Conservation (phyloP, 2,329 filamentous ascomycete species). For the Elsinoe arachidis region DNA sequence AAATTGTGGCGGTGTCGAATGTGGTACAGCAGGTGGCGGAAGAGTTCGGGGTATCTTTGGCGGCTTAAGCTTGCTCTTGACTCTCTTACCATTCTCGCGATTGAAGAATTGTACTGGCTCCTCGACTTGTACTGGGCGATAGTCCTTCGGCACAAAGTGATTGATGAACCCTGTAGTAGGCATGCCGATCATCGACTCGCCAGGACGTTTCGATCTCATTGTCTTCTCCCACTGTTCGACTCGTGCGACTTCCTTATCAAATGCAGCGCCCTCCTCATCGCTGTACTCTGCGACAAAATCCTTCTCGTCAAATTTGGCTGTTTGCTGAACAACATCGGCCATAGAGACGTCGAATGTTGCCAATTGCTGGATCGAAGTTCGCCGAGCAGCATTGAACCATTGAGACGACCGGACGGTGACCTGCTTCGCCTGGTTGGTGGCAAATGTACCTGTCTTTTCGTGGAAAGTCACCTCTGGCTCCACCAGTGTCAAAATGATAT, state of each 20-base stretch:
- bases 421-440: slow-evolving; percentile 24
- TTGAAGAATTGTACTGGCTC: neutral
- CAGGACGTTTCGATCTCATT: neutral
- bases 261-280: neutral
- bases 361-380: neutral
- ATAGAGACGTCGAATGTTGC: neutral
- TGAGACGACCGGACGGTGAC: neutral
- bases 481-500: slow-evolving; percentile 26
- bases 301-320: neutral
- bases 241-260: neutral
- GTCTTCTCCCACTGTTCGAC: neutral
- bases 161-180: slow-evolving; percentile 27
- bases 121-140: neutral
- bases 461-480: slow-evolving; percentile 33
- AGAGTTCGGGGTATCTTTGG: too few species aligned
- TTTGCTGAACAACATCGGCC: neutral
- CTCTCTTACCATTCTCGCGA: too few species aligned
- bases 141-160: slow-evolving; percentile 23
- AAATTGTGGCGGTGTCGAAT: too few species aligned
- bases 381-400: neutral
- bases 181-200: neutral
- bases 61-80: too few species aligned
- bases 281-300: neutral
- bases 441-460: slow-evolving; percentile 36
- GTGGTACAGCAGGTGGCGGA: too few species aligned